A percentile compares a stretch with the other conserved stretches of the same genome.
phyloP scores from a whole-genome alignment of 495 filamentous ascomycete genomes.

The Penicillium lagena region DNA sequence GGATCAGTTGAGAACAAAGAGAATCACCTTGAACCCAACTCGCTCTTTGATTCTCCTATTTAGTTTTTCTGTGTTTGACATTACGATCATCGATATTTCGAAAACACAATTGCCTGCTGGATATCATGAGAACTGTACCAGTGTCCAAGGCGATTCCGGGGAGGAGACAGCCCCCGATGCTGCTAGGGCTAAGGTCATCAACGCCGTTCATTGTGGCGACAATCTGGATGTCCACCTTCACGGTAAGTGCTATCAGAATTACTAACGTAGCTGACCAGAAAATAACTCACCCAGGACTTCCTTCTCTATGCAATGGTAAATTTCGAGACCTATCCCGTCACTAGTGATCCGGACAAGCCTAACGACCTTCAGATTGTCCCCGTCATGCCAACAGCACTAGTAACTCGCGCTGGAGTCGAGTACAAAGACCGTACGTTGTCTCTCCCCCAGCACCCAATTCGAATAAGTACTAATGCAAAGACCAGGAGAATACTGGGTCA shows the following conservation, averaged over 20 bases:
- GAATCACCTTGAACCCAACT: no score
- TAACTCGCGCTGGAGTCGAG: constrained; percentile 44
- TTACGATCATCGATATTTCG: neutral
- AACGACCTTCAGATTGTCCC: constrained; percentile 41
- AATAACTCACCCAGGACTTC: constrained; percentile 29
- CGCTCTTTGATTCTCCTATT: no score
- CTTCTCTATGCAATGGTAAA: constrained; percentile 31
- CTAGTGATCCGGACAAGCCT: neutral
- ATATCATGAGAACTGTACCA: neutral
- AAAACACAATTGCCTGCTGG: neutral
- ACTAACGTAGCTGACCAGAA: neutral
- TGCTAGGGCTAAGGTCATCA: constrained; percentile 49
- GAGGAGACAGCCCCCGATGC: constrained; percentile 25
- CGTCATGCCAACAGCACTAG: constrained; percentile 56
- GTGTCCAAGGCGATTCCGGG: neutral
- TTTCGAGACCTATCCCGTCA: no score
- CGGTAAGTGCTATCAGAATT: constrained; percentile 34
- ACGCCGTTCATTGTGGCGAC: constrained; percentile 56
- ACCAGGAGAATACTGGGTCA: constrained; percentile 28
- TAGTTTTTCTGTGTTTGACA: neutral
- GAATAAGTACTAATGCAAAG: neutral
- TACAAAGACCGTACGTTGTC: constrained; percentile 45
- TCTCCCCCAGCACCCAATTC: constrained; percentile 17
- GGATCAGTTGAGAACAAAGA: no score
- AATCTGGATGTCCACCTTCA: constrained; percentile 57